Conservation (phyloP, 202 grass and related monocot genomes). For the Schoenoplectus triqueter region DNA sequence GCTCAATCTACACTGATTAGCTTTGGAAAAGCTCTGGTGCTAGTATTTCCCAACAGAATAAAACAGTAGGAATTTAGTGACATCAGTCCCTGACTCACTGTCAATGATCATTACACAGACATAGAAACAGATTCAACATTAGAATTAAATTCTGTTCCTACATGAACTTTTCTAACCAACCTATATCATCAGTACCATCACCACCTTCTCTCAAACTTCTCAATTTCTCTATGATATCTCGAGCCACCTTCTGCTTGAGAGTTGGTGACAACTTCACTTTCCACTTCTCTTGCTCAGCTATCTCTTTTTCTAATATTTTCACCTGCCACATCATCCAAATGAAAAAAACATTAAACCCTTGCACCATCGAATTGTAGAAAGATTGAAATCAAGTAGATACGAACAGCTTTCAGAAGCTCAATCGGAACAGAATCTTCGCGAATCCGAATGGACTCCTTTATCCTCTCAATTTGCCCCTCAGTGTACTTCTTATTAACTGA, state of each 20-base stretch:
- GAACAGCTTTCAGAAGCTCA: slow-evolving; percentile 78
- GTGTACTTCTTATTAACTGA: slow-evolving; percentile 46
- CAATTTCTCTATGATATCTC: slow-evolving; percentile 61
- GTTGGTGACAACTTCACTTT: slow-evolving; percentile 55
- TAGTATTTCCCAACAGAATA: not conserved
- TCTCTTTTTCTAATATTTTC: slow-evolving; percentile 59
- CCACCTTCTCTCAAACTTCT: slow-evolving; percentile 44
- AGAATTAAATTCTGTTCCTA: not conserved
- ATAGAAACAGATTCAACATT: slow-evolving; percentile 15
- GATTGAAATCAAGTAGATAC: slow-evolving; percentile 25
- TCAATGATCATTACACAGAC: not conserved
- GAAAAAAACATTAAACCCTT: not conserved
- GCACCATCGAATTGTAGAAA: not conserved
- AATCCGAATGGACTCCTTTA: slow-evolving; percentile 85
- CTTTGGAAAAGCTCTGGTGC: not conserved
- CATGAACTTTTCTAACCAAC: slow-evolving; percentile 38
- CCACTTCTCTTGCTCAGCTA: slow-evolving; percentile 53
- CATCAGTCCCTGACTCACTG: not conserved
- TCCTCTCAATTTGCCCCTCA: slow-evolving; percentile 70
- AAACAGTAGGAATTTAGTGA: slow-evolving; percentile 1
- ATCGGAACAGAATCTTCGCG: slow-evolving; percentile 58
- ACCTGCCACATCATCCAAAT: slow-evolving; percentile 24
- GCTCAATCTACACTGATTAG: not conserved
- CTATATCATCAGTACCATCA: slow-evolving; percentile 60
- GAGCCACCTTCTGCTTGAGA: slow-evolving; percentile 69